A percentile compares a stretch with the other conserved stretches of the same genome.
Evolutionary conservation across 148 eudicot species (phyloP).

Genomic region (Amaranthus hypochondriacus): DNA sequence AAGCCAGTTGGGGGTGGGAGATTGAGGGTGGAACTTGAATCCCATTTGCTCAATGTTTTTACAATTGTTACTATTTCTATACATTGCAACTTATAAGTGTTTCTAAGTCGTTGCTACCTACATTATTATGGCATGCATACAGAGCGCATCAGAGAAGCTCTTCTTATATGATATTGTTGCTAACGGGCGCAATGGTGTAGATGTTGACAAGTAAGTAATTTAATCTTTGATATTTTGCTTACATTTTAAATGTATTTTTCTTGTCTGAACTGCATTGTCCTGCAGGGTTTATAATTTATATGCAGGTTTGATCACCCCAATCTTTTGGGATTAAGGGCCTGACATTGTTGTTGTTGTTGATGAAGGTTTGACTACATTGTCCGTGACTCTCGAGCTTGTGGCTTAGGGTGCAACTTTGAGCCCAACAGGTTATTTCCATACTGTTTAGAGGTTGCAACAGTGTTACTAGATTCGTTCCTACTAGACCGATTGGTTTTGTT

Average conservation of each 20-base stretch:
- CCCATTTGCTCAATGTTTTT: neutral
- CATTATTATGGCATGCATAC: neutral
- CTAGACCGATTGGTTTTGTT: too few relatives aligned
- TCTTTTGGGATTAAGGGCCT: too few relatives aligned
- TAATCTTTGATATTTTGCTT: neutral
- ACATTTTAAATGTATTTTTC: neutral
- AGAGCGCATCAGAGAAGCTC: slow-evolving; percentile 56
- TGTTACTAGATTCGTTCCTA: too few relatives aligned
- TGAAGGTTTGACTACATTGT: slow-evolving; percentile 78
- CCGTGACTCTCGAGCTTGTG: slow-evolving; percentile 86
- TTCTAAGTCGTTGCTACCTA: slow-evolving; percentile 3
- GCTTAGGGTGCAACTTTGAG: slow-evolving; percentile 76
- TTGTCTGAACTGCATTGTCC: neutral
- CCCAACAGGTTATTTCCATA: slow-evolving; percentile 45
- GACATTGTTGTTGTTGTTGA: too few relatives aligned
- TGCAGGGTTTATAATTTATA: neutral
- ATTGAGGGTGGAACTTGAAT: neutral
- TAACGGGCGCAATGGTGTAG: slow-evolving; percentile 87
- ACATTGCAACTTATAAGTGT: neutral
- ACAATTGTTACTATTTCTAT: neutral
- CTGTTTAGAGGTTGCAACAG: too few relatives aligned
- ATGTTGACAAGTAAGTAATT: slow-evolving; percentile 70
- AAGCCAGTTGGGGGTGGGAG: neutral
- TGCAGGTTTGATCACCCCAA: slow-evolving; percentile 3
- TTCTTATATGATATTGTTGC: slow-evolving; percentile 90